Base-by-base conservation (phyloP, 352 stramenopile species). In the Peronospora belbahrii region DNA sequence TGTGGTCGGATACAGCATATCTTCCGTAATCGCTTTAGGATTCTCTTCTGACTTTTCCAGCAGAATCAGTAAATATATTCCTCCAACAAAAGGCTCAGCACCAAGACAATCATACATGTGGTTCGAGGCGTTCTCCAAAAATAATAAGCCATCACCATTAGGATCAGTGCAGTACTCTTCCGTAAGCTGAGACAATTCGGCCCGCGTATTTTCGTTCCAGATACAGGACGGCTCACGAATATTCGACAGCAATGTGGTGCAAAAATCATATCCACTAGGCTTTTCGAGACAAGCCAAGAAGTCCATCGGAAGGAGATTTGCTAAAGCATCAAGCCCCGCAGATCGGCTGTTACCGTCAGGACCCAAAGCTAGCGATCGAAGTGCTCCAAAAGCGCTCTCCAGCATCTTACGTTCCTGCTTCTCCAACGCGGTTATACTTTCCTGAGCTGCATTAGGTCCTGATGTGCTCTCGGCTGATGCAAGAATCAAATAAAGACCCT, bases 101-200 rank as follows among this genome's bases (percentile, higher is more conserved):
- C 80, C 82, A 8, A 91, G 40, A 42, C 76, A 86, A 56, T 88
- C 76, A 46, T 91, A 91, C 70, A 87, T 86, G 56, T 91, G 75
- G 45, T 68, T 84, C 1, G 65, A 72, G 3, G 74, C 65, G 37
- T 53, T 85, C 42, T 91, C 79, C 43, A 91, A 34, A 41, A 88
- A 79, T 0, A 70, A 78, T 28, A 88, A 34, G 20, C 71, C 72
- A 24, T 87, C 67, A 10, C 56, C 69, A 46, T 46, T 67, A 13
- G 33, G 48, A 43, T 84, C 65, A 8, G 61, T 80, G 35, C 73
- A 88, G 51, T 85, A 83, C 15, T 88, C 79, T 53, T 83, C 70
- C 6, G 79, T 86, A 11, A 88, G 44, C 28, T 84, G 65, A 48
- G 81, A 75, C n/a, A 91, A 45, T 51, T 91, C 79, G 10, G 34